Base-by-base conservation (phyloP, 2,329 filamentous ascomycete genomes). In the Hymenoscyphus occultus region DNA sequence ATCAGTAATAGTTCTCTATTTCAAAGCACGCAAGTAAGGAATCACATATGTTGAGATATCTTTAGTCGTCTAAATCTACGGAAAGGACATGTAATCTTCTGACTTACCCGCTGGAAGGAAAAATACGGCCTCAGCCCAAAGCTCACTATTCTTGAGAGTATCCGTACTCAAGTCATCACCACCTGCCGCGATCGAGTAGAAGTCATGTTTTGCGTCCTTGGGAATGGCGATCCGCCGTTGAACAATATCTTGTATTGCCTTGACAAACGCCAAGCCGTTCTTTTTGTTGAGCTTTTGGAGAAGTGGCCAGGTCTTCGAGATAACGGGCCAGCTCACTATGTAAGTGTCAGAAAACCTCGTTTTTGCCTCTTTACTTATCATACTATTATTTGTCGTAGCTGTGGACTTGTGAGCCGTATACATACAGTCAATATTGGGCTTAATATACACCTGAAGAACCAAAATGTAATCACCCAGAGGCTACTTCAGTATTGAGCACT, bases 81-180 rank as follows among this genome's bases (percentile, higher is more conserved):
- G 28, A 28, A 28, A 3, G 28, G 40, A 45, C 2, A 45, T 14
- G 13, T 16, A 45, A 16, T n/a, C 42, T n/a, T 28, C 28, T 28
- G 28, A 45, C 28, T 28, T 28, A 56, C 62, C 62, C 40, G 62
- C 62, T 16, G 39, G 12, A 3, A 64, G 28, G 12, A 64, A 56
- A 40, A 64, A 32, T 1, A 16, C 56, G 5, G n/a, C 39, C 32
- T 64, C 62, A 10, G 62, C 40, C 57, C 62, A 60, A 5, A 64
- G 57, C 3, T 64, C 62, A 56, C n/a, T 31, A 14, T 54, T 6
- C 10, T 16, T 12, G 7, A 64, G 16, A 32, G 42, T 42, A 9
- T 40, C 22, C 19, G 61, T 14, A 14, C 56, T 42, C 3, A 57
- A 5, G 16, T 10, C 58, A 9, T 9, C 3, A 13, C 45, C 57